Percentiles rank a stretch among this genome's conserved stretches.
Evolutionary conservation across 1,284 basidiomycete species (phyloP).

Genomic region (Rhodotorula sp.): DNA sequence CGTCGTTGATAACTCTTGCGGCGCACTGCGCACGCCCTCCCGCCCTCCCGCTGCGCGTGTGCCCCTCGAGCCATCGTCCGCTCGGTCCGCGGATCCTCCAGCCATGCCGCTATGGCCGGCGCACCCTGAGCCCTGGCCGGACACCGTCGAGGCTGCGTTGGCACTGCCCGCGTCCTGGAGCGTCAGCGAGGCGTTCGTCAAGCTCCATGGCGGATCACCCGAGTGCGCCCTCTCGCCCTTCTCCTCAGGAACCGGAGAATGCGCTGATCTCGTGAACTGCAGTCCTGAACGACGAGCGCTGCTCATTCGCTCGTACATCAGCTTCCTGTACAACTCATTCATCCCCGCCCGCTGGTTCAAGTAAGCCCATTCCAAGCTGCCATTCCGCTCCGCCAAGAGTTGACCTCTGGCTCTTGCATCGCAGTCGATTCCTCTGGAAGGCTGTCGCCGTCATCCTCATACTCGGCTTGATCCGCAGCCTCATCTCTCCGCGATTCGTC

Average conservation of each 20-base stretch:
- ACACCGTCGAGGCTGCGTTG: slow-evolving; percentile 2
- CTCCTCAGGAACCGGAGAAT: too few relatives aligned
- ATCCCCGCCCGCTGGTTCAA: background rate
- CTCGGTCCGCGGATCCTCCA: background rate
- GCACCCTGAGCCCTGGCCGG: background rate
- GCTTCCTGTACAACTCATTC: background rate
- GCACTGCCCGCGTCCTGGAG: background rate
- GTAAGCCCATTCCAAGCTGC: background rate
- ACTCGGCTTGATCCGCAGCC: background rate
- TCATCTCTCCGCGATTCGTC: background rate
- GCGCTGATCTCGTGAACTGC: background rate
- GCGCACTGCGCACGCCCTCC: too few relatives aligned
- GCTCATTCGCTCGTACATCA: background rate
- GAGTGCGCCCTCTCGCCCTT: background rate
- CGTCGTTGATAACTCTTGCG: too few relatives aligned
- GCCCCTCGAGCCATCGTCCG: background rate
- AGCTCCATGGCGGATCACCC: background rate
- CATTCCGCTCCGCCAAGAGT: background rate
- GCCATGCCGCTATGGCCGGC: slow-evolving; percentile 2
- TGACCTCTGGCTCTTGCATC: too few relatives aligned
- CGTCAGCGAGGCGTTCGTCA: background rate
- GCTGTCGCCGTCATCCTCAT: background rate
- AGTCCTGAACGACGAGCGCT: background rate
- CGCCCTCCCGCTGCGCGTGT: background rate
- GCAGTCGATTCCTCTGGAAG: background rate